Evolutionary conservation across 2,329 filamentous ascomycete genomes (phyloP).

Genomic region (Aureobasidium melanogenum): DNA sequence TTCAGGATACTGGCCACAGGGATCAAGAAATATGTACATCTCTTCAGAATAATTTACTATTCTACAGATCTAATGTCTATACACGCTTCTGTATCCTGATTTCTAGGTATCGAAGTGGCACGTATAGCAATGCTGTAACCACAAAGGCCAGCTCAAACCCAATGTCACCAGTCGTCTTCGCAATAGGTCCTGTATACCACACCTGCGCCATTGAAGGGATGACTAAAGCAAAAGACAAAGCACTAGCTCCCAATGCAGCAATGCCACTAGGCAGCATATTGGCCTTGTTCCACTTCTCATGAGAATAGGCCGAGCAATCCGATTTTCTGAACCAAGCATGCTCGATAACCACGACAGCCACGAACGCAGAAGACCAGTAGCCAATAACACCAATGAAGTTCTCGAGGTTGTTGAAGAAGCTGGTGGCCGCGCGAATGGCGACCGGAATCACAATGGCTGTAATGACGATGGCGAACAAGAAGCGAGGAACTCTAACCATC

Average conservation of each 20-base stretch:
- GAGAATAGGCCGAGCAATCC: conserved; percentile 29
- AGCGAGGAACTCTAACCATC: conserved; percentile 28
- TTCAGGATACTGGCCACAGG: no score
- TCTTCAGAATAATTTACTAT: not conserved
- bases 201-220: conserved; percentile 22
- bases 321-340: conserved; percentile 33
- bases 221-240: conserved; percentile 18
- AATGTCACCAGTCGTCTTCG: conserved; percentile 49
- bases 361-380: conserved; percentile 38
- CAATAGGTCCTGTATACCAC: conserved; percentile 23
- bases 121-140: conserved; percentile 35
- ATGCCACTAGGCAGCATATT: conserved; percentile 31
- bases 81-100: conserved; percentile 18
- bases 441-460: conserved; percentile 35
- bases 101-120: conserved; percentile 36
- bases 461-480: conserved; percentile 33
- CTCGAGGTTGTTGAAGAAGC: conserved; percentile 35
- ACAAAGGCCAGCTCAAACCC: conserved; percentile 57
- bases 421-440: conserved; percentile 34
- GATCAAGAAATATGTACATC: not conserved
- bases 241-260: conserved; percentile 25
- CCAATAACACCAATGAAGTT: conserved; percentile 40
- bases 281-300: conserved; percentile 31
- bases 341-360: conserved; percentile 34
- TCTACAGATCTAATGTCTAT: not conserved